A percentile compares a stretch with the other conserved stretches of the same genome.
Evolutionary conservation across 208 protist genomes (phyloP).

Genomic region (Acanthamoeba pearcei): DNA sequence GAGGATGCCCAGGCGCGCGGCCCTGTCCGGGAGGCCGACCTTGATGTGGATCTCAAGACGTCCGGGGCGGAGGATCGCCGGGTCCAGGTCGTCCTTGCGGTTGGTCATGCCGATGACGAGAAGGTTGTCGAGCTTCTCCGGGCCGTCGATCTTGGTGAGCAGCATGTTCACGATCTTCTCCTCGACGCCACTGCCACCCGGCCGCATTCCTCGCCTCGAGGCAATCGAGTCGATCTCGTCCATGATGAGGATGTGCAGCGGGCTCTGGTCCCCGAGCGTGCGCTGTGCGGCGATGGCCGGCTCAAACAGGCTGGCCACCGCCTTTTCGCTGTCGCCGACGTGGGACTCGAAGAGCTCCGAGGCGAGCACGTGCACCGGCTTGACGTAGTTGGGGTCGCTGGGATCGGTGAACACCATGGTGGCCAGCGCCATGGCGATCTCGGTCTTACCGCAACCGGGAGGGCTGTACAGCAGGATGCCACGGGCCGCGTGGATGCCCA

Average conservation of each 20-base stretch:
- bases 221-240: slow-evolving; percentile 99
- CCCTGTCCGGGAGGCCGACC: slow-evolving; percentile 96
- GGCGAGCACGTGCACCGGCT: slow-evolving; percentile 95
- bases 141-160: slow-evolving; percentile 99
- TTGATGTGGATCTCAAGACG: slow-evolving; percentile 99
- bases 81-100: slow-evolving; percentile 99
- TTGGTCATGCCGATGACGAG: slow-evolving; percentile 89
- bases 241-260: slow-evolving; percentile 99
- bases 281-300: slow-evolving; percentile 93
- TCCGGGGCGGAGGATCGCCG: slow-evolving; percentile 99
- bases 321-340: slow-evolving; percentile 96
- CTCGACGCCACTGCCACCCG: slow-evolving; percentile 87
- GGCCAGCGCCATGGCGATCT: background rate
- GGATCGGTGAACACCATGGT: slow-evolving; percentile 89
- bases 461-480: slow-evolving; percentile 43
- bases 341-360: slow-evolving; percentile 95
- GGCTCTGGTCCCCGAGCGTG: slow-evolving; percentile 92
- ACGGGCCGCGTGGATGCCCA: no score
- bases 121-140: slow-evolving; percentile 92
- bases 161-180: slow-evolving; percentile 99
- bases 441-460: slow-evolving; percentile 63
- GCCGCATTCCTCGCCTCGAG: slow-evolving; percentile 93
- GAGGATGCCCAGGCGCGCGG: slow-evolving; percentile 97
- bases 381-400: slow-evolving; percentile 54
- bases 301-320: slow-evolving; percentile 93